phyloP scores from a whole-genome alignment of 2,329 filamentous ascomycete genomes.

The Fusarium newnesense region DNA sequence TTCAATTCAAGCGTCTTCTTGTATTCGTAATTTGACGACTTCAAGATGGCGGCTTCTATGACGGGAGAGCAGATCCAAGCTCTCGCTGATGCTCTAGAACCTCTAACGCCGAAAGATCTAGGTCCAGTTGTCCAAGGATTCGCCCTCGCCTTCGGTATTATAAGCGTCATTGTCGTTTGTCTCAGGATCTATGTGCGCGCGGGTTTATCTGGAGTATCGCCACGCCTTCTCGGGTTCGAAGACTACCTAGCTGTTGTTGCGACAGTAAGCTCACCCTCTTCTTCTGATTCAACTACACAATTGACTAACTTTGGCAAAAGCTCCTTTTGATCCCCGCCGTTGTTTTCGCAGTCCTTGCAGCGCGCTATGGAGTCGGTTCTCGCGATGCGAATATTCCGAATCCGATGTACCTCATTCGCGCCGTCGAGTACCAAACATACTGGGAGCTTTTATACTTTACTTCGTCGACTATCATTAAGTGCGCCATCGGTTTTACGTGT shows the following conservation, averaged over 20 bases:
- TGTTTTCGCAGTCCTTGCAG: neutral
- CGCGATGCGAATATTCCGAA: slow-evolving; percentile 3
- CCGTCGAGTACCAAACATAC: slow-evolving; percentile 14
- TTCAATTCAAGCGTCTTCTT: neutral
- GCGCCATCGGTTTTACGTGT: neutral
- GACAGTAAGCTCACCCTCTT: neutral
- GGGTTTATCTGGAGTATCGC: neutral
- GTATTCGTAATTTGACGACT: neutral
- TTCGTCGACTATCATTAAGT: slow-evolving; percentile 11
- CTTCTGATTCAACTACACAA: rapidly evolving
- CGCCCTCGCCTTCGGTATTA: neutral
- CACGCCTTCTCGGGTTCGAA: neutral
- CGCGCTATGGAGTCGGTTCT: slow-evolving; percentile 13
- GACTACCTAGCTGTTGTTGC: slow-evolving; percentile 7
- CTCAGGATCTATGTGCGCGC: slow-evolving; percentile 19
- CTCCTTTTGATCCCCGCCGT: neutral
- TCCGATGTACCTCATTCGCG: slow-evolving; percentile 4
- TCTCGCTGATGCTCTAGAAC: neutral
- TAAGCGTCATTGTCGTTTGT: neutral
- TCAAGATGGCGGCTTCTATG: neutral
- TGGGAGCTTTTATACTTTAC: slow-evolving; percentile 15
- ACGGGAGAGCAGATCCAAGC: slow-evolving; percentile 15
- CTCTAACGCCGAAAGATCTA: neutral
- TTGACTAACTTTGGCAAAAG: neutral
- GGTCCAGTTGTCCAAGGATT: slow-evolving; percentile 7